Evolutionary conservation across 805 yeast species (phyloP).

Genomic region (Starmerella apis): DNA sequence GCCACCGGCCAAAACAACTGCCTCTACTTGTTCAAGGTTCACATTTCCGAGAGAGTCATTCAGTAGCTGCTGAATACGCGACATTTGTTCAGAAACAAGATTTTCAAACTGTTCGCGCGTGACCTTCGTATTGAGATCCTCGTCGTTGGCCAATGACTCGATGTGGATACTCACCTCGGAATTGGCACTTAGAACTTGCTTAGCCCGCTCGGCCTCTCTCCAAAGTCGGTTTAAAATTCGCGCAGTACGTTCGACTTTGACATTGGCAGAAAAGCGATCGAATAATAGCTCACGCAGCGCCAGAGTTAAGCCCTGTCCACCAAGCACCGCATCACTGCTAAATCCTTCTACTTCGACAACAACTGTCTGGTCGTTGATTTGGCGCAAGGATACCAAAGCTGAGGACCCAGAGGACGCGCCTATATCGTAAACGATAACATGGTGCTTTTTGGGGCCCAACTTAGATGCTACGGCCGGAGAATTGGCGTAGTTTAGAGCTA

Average conservation of each 20-base stretch:
- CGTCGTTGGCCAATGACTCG: slow-evolving; percentile 63
- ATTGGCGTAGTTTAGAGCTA: slow-evolving; percentile 70
- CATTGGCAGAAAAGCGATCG: slow-evolving; percentile 45
- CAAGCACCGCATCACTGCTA: slow-evolving; percentile 55
- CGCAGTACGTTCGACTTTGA: slow-evolving; percentile 36
- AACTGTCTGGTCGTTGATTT: slow-evolving; percentile 26
- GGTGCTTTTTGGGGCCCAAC: slow-evolving; percentile 40
- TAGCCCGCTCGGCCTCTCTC: slow-evolving; percentile 83
- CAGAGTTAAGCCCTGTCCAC: slow-evolving; percentile 67
- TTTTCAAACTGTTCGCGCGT: slow-evolving; percentile 76
- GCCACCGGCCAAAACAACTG: slow-evolving; percentile 76
- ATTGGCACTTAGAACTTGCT: slow-evolving; percentile 78
- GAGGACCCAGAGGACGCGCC: slow-evolving; percentile 90
- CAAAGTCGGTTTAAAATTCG: slow-evolving; percentile 57
- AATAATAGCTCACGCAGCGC: slow-evolving; percentile 51
- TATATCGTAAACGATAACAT: slow-evolving; percentile 72
- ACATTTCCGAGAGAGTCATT: slow-evolving; percentile 39
- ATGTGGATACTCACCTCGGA: slow-evolving; percentile 63
- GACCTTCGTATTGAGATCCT: slow-evolving; percentile 59
- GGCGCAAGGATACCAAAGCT: slow-evolving; percentile 44
- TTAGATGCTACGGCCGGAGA: slow-evolving; percentile 33
- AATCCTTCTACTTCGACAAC: slow-evolving; percentile 58
- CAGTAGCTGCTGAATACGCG: slow-evolving; percentile 46
- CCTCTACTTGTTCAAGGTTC: slow-evolving; percentile 25
- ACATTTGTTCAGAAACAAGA: slow-evolving; percentile 30